Evolutionary conservation across 2,329 filamentous ascomycete species (phyloP).

Genomic region (Aspergillus sp.): DNA sequence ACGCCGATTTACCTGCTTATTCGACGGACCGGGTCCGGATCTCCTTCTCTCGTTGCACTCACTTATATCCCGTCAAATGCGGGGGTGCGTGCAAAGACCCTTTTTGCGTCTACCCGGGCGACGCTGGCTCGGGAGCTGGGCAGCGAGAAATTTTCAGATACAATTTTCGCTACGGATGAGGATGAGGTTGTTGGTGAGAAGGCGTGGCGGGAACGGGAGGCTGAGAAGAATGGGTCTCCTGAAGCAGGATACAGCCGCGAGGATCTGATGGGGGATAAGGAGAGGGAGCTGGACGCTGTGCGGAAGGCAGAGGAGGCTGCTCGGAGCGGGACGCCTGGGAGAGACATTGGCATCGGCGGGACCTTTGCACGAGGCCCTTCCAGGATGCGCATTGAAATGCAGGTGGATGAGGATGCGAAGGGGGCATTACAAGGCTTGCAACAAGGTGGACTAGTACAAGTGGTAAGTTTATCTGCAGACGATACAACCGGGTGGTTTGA

Average conservation of each 20-base stretch:
- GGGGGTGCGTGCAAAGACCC: slow-evolving; percentile 64
- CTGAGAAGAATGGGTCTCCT: slow-evolving; percentile 35
- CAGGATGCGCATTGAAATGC: slow-evolving; percentile 50
- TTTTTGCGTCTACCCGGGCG: slow-evolving; percentile 64
- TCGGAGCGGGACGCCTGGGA: slow-evolving; percentile 51
- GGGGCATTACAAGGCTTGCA: slow-evolving; percentile 47
- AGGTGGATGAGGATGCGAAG: slow-evolving; percentile 54
- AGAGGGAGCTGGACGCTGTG: slow-evolving; percentile 57
- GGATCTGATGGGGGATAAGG: slow-evolving; percentile 62
- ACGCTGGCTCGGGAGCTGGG: slow-evolving; percentile 62
- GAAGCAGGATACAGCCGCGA: slow-evolving; percentile 34
- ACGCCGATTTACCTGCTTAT: slow-evolving; percentile 62
- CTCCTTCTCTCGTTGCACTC: slow-evolving; percentile 48
- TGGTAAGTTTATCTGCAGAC: slow-evolving; percentile 41
- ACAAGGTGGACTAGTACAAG: slow-evolving; percentile 47
- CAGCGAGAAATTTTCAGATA: slow-evolving; percentile 59
- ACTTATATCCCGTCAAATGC: slow-evolving; percentile 65
- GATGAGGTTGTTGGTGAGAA: slow-evolving; percentile 56
- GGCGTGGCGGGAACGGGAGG: slow-evolving; percentile 56
- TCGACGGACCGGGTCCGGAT: slow-evolving; percentile 43
- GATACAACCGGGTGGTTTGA: background rate
- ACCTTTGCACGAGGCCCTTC: slow-evolving; percentile 33
- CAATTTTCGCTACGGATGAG: slow-evolving; percentile 59
- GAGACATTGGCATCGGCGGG: slow-evolving; percentile 49
- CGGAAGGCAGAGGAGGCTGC: slow-evolving; percentile 60